Evolutionary conservation across 2,329 filamentous ascomycete species (phyloP).

Genomic region (Colletotrichum liaoningense): DNA sequence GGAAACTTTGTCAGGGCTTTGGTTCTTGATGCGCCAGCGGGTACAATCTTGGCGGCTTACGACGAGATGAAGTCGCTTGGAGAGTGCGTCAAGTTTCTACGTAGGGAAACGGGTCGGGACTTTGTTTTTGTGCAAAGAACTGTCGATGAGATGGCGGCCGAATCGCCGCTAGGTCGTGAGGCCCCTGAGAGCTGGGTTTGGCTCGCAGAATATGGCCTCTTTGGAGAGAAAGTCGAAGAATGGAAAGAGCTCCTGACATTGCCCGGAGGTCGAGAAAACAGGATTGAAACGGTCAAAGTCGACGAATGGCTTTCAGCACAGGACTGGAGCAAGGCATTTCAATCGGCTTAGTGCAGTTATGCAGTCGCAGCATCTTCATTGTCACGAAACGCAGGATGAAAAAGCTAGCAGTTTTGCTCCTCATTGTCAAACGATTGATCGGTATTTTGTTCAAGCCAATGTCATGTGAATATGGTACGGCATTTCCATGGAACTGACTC

Average conservation of each 20-base stretch:
- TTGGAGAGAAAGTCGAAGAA: conserved; percentile 1
- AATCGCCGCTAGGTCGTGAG: conserved; percentile 2
- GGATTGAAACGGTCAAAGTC: neutral
- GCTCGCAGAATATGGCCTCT: conserved; percentile 6
- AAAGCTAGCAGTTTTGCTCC: too few relatives aligned
- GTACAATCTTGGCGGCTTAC: conserved; percentile 57
- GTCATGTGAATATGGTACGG: too few relatives aligned
- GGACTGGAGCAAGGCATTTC: neutral
- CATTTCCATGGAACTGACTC: neutral
- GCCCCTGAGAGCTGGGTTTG: conserved; percentile 4
- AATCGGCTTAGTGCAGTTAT: neutral
- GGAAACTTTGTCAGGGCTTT: conserved; percentile 58
- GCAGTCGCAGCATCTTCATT: neutral
- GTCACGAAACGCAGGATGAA: too few relatives aligned
- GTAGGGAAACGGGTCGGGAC: conserved; percentile 48
- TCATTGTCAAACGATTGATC: too few relatives aligned
- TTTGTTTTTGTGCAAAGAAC: conserved; percentile 45
- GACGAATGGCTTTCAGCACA: neutral
- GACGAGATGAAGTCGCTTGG: conserved; percentile 48
- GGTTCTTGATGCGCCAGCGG: conserved; percentile 50
- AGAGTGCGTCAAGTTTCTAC: conserved; percentile 49
- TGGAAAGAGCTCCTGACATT: conserved; percentile 18
- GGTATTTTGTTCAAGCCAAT: too few relatives aligned
- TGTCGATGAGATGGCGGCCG: conserved; percentile 44
- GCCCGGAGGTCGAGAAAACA: neutral